Percentiles rank a stretch among this genome's conserved stretches.
These are phyloP conservation scores for Trametes villosa DNA, from an alignment of 768 basidiomycete species.

Conservation along the genomic window DNA sequence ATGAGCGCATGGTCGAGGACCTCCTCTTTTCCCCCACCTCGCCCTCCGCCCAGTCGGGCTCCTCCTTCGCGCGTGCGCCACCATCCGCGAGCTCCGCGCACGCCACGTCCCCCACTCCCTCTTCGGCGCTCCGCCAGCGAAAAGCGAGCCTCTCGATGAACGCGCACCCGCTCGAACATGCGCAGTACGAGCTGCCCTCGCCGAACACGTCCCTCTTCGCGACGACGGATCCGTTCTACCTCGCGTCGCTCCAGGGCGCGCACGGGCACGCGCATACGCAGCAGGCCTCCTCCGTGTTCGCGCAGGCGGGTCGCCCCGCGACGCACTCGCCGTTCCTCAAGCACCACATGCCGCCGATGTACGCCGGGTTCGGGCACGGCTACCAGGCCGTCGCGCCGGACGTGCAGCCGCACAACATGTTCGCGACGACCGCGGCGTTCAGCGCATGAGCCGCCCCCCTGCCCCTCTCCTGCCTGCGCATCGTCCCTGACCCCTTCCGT, in stretches of 20 bases:
- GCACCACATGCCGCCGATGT: slow-evolving; percentile 19
- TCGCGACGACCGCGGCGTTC: slow-evolving; percentile 17
- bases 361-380: slow-evolving; percentile 11
- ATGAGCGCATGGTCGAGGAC: slow-evolving; percentile 51
- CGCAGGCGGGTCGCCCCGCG: slow-evolving; percentile 42
- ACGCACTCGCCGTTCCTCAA: slow-evolving; percentile 44
- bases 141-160: slow-evolving; percentile 24
- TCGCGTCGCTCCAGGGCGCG: slow-evolving; percentile 45
- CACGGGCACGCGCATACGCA: slow-evolving; percentile 24
- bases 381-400: slow-evolving; percentile 23
- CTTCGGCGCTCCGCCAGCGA: slow-evolving; percentile 22
- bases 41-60: slow-evolving; percentile 10
- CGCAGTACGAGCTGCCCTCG: slow-evolving; percentile 32
- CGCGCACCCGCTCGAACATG: slow-evolving; percentile 21
- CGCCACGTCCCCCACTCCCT: slow-evolving; percentile 26
- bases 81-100: slow-evolving; percentile 10
- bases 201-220: slow-evolving; percentile 42
- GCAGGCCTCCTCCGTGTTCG: slow-evolving; percentile 40
- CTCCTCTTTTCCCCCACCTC: slow-evolving; percentile 41
- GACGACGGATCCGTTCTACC: slow-evolving; percentile 54
- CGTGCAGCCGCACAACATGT: slow-evolving; percentile 22
- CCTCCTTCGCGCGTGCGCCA: slow-evolving; percentile 26
- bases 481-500: background rate
- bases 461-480: background rate
- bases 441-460: slow-evolving; percentile 13